Conservation (phyloP, 352 stramenopile genomes). For the Pythium plurisporium region DNA sequence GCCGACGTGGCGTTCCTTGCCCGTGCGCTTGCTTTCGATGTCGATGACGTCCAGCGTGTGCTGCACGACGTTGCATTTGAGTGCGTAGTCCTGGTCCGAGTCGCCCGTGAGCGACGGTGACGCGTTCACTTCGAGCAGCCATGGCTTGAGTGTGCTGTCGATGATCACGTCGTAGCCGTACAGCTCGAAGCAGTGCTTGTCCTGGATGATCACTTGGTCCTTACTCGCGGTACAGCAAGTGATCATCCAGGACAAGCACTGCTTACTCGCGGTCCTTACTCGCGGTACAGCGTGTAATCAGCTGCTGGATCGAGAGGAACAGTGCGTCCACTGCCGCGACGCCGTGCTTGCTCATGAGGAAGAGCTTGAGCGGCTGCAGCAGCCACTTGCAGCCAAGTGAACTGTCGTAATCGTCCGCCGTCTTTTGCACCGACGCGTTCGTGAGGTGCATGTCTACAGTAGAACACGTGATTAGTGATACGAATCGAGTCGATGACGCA, state of each 20-base stretch:
- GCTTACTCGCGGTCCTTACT: too few relatives aligned
- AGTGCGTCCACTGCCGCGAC: constrained; percentile 49
- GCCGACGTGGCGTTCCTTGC: constrained; percentile 45
- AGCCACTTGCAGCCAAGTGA: constrained; percentile 64
- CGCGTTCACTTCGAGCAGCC: constrained; percentile 86
- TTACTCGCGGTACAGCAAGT: constrained; percentile 82
- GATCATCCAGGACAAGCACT: constrained; percentile 88
- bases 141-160: constrained; percentile 77
- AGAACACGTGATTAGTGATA: not conserved
- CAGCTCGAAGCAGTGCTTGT: constrained; percentile 88
- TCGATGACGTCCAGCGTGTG: constrained; percentile 88
- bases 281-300: constrained; percentile 83
- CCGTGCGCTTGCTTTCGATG: constrained; percentile 48
- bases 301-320: constrained; percentile 78
- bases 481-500: not conserved
- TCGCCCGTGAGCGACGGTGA: constrained; percentile 55
- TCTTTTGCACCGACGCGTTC: constrained; percentile 91
- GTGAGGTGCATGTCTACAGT: constrained; percentile 91
- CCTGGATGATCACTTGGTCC: constrained; percentile 86
- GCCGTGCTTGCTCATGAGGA: constrained; percentile 68
- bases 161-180: constrained; percentile 90
- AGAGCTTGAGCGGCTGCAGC: constrained; percentile 51
- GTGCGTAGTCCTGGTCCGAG: constrained; percentile 70
- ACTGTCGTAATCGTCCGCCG: constrained; percentile 69
- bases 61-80: constrained; percentile 87